These are phyloP conservation scores for Globisporangium nagaii DNA, from an alignment of 352 stramenopile species.

Conservation along the genomic window DNA sequence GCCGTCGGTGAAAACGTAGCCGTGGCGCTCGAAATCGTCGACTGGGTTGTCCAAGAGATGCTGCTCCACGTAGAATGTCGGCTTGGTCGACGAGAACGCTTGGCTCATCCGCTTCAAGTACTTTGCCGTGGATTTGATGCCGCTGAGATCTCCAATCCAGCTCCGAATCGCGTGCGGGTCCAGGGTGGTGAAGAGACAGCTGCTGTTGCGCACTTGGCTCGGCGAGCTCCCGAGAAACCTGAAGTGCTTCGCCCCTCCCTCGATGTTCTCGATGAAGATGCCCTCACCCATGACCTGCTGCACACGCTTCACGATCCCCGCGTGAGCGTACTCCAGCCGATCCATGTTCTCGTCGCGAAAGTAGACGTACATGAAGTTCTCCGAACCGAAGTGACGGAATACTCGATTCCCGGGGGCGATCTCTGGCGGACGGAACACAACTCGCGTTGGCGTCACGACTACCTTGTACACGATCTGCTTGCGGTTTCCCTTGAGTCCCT, in stretches of 20 bases:
- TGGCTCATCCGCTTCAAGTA: conserved; percentile 76
- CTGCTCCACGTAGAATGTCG: conserved; percentile 38
- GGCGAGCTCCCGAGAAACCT: conserved; percentile 64
- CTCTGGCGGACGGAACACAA: conserved; percentile 54
- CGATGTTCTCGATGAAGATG: conserved; percentile 30
- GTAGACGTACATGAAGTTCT: conserved; percentile 83
- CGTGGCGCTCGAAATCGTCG: conserved; percentile 37
- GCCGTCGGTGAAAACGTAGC: conserved; percentile 64
- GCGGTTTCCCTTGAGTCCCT: conserved; percentile 2
- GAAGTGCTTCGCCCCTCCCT: conserved; percentile 20
- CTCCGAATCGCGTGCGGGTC: conserved; percentile 38
- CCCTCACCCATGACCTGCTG: conserved; percentile 31
- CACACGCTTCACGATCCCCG: conserved; percentile 29
- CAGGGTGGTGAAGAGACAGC: conserved; percentile 59
- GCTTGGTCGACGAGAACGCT: conserved; percentile 64
- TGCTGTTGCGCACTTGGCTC: conserved; percentile 72
- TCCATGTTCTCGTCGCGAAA: conserved; percentile 80
- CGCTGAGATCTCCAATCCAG: conserved; percentile 60
- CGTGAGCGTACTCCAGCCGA: conserved; percentile 49
- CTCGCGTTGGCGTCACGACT: conserved; percentile 58
- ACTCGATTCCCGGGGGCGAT: conserved; percentile 57
- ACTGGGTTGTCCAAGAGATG: conserved; percentile 35
- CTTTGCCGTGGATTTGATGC: conserved; percentile 51
- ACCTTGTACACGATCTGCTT: conserved; percentile 46
- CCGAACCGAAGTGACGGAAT: conserved; percentile 55